Conservation (phyloP, 2,329 filamentous ascomycete species). For the Alternaria dauci region DNA sequence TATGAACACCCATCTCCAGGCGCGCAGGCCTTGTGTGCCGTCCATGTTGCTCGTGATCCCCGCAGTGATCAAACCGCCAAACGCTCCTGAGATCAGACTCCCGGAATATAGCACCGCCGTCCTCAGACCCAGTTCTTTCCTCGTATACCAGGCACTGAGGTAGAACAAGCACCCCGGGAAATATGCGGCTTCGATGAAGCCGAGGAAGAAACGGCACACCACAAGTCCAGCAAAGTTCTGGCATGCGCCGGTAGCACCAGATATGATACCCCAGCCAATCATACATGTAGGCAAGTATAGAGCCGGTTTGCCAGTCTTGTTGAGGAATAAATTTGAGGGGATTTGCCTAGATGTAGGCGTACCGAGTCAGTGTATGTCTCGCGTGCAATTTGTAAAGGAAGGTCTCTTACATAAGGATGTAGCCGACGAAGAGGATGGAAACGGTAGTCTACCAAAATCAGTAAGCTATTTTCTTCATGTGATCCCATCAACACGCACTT, state of each 20-base stretch:
- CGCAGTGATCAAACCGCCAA: slow-evolving; percentile 68
- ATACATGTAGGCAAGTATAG: slow-evolving; percentile 54
- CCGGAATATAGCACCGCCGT: slow-evolving; percentile 74
- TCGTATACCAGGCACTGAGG: slow-evolving; percentile 72
- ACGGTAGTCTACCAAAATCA: slow-evolving; percentile 37
- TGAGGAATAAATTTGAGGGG: slow-evolving; percentile 59
- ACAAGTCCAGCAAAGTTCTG: slow-evolving; percentile 58
- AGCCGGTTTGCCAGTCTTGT: slow-evolving; percentile 50
- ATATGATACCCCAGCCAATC: slow-evolving; percentile 55
- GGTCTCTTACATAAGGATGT: slow-evolving; percentile 52
- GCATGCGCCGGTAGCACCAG: slow-evolving; percentile 49
- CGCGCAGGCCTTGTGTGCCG: slow-evolving; percentile 62
- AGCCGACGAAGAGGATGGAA: slow-evolving; percentile 68
- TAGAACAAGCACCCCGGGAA: slow-evolving; percentile 70
- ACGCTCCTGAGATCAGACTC: slow-evolving; percentile 74
- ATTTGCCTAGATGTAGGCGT: slow-evolving; percentile 31
- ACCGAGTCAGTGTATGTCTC: slow-evolving; percentile 1
- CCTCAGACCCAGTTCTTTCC: slow-evolving; percentile 71
- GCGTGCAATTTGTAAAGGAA: neutral
- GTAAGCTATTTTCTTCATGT: neutral
- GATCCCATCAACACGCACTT: slow-evolving; percentile 56
- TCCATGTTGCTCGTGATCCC: slow-evolving; percentile 73
- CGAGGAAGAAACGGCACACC: slow-evolving; percentile 61
- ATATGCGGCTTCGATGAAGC: slow-evolving; percentile 63
- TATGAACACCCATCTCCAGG: slow-evolving; percentile 75